Evolutionary conservation across 2,329 filamentous ascomycete genomes (phyloP), one percentile per base, ranked within the genome.

Genomic region (Cyphellophora attinorum): DNA sequence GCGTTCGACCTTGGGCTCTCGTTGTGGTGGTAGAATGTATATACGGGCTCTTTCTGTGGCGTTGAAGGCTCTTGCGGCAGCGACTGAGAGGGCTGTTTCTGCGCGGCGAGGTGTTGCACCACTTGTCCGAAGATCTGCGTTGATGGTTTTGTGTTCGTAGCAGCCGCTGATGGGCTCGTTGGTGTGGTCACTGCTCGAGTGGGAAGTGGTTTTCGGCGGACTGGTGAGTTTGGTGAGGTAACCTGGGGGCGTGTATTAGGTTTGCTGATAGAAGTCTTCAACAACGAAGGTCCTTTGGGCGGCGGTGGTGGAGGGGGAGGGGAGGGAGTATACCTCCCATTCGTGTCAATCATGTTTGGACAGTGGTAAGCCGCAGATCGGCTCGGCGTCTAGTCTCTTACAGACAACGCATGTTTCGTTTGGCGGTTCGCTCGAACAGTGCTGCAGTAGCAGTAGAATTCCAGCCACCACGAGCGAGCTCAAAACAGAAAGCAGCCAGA

Each of bases 161-260:
- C 15, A 19, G 19, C 13, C 13, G 16, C 15, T 6, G 29, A 19
- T 18, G 29, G 29, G 14, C 15, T 19, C 15, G 19, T 11, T 3
- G 29, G 13, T 14, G 35, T 29, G 28, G 42, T 35, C 5, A 29
- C 33, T 42, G 60, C 59, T 56, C 62, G 63, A 40, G 60, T 55
- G 41, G 70, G 71, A 42, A 75, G 54, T 48, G 71, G 69, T 53
- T 74, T 74, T 46, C 70, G 62, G 47, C 64, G 64, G 39, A 72
- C 58, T 41, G 61, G 58, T 45, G 58, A 57, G 34, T 17, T 23
- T 11, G 39, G 29, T 2, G 44, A 25, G 19, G 31, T 28, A 21
- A 6, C 17, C 17, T 23, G 12, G 15, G 27, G 18, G 16, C 30
- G 27, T 4, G 10, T 25, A 19, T 25, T 25, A n/a, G n/a, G n/a